Evolutionary conservation across 108 stramenopile species (phyloP), one percentile per base, ranked within the genome.

Genomic region (Cyclostephanos tholiformis): DNA sequence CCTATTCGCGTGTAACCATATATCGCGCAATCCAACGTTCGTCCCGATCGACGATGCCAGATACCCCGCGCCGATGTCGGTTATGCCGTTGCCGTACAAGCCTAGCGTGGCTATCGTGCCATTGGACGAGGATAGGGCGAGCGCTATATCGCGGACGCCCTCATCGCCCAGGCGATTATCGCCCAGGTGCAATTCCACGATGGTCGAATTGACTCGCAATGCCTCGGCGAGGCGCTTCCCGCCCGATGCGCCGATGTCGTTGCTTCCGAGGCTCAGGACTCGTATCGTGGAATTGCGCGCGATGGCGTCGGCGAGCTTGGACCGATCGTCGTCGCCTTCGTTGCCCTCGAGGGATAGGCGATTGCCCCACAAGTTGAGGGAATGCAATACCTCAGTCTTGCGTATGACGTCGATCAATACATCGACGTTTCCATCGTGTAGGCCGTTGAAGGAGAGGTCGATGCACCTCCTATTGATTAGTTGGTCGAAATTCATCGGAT

Each of bases 371-470:
- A 55, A 12, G 25, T 55, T 55, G 23, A 25, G 23, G 10, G 23
- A 8, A 8, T 55, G 23, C 11, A 55, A 23, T 0, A 26, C 26
- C 12, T 10, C 13, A 16, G 26, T 55, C 26, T 55, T 55, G 8
- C 22, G 12, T 11, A 55, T 55, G 20, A 55, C 53, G 4, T 55
- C 26, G 53, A 55, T 20, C 53, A 55, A 20, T 19, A 55, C 23
- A 10, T 55, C 53, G 25, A 55, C 26, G 53, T 55, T 55, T 0
- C 23, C 53, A 16, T 55, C 53, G 53, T 55, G 53, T 1, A 55
- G 26, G 53, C 25, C 23, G 53, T 55, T 27, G 53, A 55, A 55
- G 26, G 53, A 55, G 23, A 55, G 53, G 53, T 55, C 53, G 53
- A 55, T 55, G 53, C 26, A 27, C 26, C 22, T 27, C 53, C 53